phyloP scores from a whole-genome alignment of 225 moss, liverwort and hornwort genomes.

The Polytrichum formosum region DNA sequence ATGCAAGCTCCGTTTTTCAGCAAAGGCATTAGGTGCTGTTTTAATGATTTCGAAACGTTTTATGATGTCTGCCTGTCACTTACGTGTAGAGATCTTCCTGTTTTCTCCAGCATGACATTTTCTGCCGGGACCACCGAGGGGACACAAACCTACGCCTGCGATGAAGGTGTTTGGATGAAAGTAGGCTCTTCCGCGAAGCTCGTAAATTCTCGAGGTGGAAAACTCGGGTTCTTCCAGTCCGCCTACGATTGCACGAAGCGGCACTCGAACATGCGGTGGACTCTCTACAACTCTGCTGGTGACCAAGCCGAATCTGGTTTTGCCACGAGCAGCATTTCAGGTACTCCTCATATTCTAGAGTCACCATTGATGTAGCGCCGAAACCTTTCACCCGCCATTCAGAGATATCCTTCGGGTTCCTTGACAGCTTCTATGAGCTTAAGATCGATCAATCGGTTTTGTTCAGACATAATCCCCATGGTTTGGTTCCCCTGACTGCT shows the following conservation, averaged over 20 bases:
- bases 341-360: background rate
- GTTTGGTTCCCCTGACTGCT: no score
- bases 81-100: background rate
- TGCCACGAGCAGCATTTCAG: conserved; percentile 7
- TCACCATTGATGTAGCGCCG: background rate
- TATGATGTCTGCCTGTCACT: background rate
- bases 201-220: background rate
- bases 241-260: background rate
- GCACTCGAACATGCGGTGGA: conserved; percentile 9
- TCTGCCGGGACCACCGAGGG: background rate
- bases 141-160: conserved; percentile 10
- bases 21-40: no score
- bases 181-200: background rate
- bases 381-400: background rate
- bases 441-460: background rate
- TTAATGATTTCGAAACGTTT: no score
- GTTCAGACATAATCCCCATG: no score
- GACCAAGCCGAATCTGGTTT: conserved; percentile 13
- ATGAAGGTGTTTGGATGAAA: conserved; percentile 4
- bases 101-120: conserved; percentile 2
- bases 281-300: conserved; percentile 15
- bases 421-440: background rate
- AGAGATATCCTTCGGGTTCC: background rate
- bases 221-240: conserved; percentile 4
- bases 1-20: no score